Base-by-base conservation (phyloP, 371 early-diverging fungal species). In the Smittium mucronatum region DNA sequence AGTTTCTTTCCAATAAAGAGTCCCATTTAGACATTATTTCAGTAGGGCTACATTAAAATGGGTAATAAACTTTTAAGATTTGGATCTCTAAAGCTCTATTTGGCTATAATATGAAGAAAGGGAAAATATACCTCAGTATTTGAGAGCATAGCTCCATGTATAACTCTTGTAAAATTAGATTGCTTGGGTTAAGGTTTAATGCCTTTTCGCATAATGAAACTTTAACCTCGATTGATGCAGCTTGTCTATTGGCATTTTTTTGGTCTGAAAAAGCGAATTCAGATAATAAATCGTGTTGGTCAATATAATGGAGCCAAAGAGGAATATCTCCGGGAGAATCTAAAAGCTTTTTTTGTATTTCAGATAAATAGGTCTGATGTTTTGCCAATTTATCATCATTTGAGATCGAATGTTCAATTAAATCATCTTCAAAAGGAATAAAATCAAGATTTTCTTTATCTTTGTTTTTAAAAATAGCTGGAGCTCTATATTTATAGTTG, bases 11-110 rank as follows among this genome's bases (percentile, higher is more conserved):
- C 36, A 68, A 68, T 2, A 68, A 5, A 60, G 2, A 15, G 5
- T 68, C 69, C 69, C 69, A 68, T 33, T 36, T 68, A 5, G 69
- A 29, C 30, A 68, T 5, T 36, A 68, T 34, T n/a, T 68, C 69
- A 34, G 69, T 29, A n/a, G 63, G 31, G 34, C 63, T 63, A 67
- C 64, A 17, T 11, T 67, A n/a, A 29, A 28, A 64, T 26, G 26
- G 26, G 61, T 34, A 64, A 26, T 64, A 21, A 61, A 17, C 17
- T 21, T 64, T 64, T 64, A 64, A 17, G 61, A 17, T 64, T 64
- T 21, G n/a, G n/a, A n/a, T n/a, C n/a, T n/a, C n/a, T n/a, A n/a
- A n/a, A n/a, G n/a, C n/a, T n/a, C n/a, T n/a, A n/a, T n/a, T n/a
- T n/a, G n/a, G n/a, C n/a, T n/a, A n/a, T n/a, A n/a, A n/a, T n/a